These are phyloP conservation scores for Saccharomycopsis phalli DNA, from an alignment of 1,139 yeast genomes.

Conservation along the genomic window DNA sequence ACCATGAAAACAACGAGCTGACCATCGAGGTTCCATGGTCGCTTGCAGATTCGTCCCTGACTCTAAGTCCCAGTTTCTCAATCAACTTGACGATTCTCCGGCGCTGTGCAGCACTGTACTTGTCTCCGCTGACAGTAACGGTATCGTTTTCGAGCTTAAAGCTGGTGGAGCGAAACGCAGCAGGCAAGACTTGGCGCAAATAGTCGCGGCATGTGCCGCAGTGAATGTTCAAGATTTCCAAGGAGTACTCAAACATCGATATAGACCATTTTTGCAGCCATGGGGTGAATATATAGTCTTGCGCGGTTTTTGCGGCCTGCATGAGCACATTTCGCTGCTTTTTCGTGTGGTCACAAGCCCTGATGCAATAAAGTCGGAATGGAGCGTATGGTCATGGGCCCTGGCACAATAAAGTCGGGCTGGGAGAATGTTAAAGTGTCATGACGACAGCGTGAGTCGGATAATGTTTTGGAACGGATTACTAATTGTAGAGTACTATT, in stretches of 20 bases:
- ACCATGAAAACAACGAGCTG: not conserved
- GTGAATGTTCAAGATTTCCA: slow-evolving; percentile 35
- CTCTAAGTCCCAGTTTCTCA: not conserved
- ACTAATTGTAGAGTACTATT: slow-evolving; percentile 36
- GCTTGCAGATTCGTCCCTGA: not conserved
- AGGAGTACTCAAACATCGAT: slow-evolving; percentile 1
- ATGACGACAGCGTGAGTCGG: no score
- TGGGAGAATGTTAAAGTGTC: no score
- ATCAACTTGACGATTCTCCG: slow-evolving; percentile 11
- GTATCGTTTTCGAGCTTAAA: slow-evolving; percentile 3
- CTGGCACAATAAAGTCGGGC: no score
- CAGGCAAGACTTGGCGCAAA: slow-evolving; percentile 28
- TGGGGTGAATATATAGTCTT: no score
- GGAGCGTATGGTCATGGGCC: no score
- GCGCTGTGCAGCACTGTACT: slow-evolving; percentile 20
- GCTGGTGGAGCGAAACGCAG: slow-evolving; percentile 22
- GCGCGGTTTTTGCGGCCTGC: no score
- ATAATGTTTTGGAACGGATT: no score
- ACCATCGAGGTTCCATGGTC: not conserved
- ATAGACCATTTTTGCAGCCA: no score
- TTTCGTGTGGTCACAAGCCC: no score
- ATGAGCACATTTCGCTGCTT: no score
- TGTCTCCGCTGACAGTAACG: slow-evolving; percentile 18
- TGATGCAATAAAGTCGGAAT: no score
- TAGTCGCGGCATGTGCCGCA: slow-evolving; percentile 41